Conservation (phyloP, 148 eudicot genomes). For the Hydrangea macrophylla region DNA sequence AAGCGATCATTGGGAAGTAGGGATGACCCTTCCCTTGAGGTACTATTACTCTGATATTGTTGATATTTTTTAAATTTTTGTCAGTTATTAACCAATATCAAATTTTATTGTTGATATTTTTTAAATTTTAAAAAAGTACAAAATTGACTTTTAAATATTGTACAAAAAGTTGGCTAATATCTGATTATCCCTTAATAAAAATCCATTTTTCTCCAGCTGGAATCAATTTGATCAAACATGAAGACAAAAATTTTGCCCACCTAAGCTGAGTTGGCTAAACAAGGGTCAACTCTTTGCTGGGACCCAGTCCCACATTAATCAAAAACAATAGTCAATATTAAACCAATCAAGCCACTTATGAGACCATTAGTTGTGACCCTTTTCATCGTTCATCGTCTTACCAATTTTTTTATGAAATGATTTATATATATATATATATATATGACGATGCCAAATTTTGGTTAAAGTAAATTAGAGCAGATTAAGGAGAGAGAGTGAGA, state of each 20-base stretch:
- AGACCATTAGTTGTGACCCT: slow-evolving; percentile 12
- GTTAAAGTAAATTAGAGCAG: no score
- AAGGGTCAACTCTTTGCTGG: slow-evolving; percentile 32
- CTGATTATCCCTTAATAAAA: no score
- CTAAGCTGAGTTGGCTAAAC: slow-evolving; percentile 20
- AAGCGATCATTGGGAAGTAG: no score
- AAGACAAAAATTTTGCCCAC: slow-evolving; percentile 12
- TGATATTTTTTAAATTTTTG: no score
- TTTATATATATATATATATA: background rate
- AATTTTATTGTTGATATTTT: background rate
- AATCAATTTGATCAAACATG: background rate
- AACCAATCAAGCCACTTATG: slow-evolving; percentile 16
- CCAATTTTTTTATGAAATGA: background rate
- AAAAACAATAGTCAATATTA: slow-evolving; percentile 22
- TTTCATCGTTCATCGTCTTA: background rate
- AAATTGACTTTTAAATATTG: no score
- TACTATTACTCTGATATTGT: no score
- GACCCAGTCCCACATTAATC: slow-evolving; percentile 14
- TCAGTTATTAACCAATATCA: no score
- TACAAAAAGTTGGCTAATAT: no score
- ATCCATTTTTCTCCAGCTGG: background rate
- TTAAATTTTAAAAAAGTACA: background rate
- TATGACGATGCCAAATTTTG: no score
- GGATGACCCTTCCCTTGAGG: no score
- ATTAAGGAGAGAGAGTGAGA: no score